Base-by-base conservation (phyloP, 2,329 filamentous ascomycete genomes). In the Teratosphaeria zuluensis region DNA sequence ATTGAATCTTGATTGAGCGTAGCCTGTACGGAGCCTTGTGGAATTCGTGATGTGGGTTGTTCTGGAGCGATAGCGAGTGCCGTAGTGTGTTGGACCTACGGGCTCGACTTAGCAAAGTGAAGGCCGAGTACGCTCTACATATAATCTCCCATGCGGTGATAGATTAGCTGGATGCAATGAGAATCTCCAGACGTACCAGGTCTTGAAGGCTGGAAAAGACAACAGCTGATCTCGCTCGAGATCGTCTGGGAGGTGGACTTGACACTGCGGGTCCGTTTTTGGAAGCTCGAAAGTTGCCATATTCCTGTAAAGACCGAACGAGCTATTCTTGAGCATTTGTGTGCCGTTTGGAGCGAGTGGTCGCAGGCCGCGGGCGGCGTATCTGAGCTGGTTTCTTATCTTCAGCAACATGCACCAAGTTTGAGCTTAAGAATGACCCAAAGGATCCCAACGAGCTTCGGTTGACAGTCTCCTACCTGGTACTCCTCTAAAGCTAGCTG, bases 191-290 rank as follows among this genome's bases (percentile, higher is more conserved):
- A 21, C 42, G 4, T 48, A 48, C 82, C 82, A 85, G 51, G 75
- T 75, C 51, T 79, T 78, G 66, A 84, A 82, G 0, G 82, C 78
- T 4, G 78, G 77, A 57, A 83, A 84, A 1, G 71, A 70, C 19
- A 77, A 70, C 2, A 82, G 68, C 55, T 78, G 73, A 12, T 77
- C 71, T 61, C 74, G 62, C 48, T 30, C 16, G 4, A 57, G 48
- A 30, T 57, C 48, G 30, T 16, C 12, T 2, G 75, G 74, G 4
- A 79, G 72, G 21, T 72, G 73, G 51, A 83, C 72, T 2, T 70
- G 62, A 31, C 78, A 70, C 19, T 64, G 65, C 12, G 69, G 71
- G 28, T 62, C 63, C 46, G 60, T 72, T 55, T 65, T 62, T 35
- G 70, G 72, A 12, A 78, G 69, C 11, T 65, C 76, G 61, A 78